Evolutionary conservation across 345 rosid species (phyloP).

Genomic region (Zanthoxylum bungeanum): DNA sequence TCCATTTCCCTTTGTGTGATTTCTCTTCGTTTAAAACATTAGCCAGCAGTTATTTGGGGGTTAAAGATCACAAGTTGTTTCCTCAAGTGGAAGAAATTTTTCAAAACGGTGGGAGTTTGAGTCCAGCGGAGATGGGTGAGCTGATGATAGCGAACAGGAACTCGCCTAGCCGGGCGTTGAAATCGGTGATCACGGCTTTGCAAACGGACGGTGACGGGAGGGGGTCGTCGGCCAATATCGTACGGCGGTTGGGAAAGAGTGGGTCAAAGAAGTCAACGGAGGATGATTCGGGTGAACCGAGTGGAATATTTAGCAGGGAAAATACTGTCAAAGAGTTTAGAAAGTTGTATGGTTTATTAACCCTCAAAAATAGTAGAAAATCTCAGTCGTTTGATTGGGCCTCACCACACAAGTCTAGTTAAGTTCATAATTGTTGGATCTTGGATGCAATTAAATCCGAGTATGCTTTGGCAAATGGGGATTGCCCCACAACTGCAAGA

Average conservation of each 20-base stretch:
- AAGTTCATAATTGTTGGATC: too few relatives aligned
- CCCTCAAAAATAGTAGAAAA: conserved; percentile 47
- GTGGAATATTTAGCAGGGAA: conserved; percentile 38
- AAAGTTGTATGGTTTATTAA: conserved; percentile 66
- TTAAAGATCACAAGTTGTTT: conserved; percentile 90
- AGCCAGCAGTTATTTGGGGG: conserved; percentile 68
- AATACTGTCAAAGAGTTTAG: conserved; percentile 65
- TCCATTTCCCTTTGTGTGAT: conserved; percentile 81
- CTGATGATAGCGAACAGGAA: conserved; percentile 84
- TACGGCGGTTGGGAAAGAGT: conserved; percentile 28
- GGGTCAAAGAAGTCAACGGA: conserved; percentile 38
- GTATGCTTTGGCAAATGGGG: too few relatives aligned
- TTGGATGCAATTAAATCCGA: too few relatives aligned
- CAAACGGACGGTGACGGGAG: conserved; percentile 73
- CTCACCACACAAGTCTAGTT: too few relatives aligned
- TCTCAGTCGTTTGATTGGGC: conserved; percentile 44
- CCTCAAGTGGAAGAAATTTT: conserved; percentile 85
- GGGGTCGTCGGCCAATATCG: conserved; percentile 26
- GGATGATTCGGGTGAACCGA: conserved; percentile 39
- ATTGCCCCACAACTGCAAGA: too few relatives aligned
- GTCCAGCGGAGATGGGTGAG: conserved; percentile 91
- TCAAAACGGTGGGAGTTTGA: conserved; percentile 68
- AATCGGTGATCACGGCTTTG: conserved; percentile 71
- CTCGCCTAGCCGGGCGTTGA: conserved; percentile 93
- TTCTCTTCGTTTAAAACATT: conserved; percentile 73